phyloP scores from a whole-genome alignment of 2,329 filamentous ascomycete genomes.

The Drechslerella stenobrocha region DNA sequence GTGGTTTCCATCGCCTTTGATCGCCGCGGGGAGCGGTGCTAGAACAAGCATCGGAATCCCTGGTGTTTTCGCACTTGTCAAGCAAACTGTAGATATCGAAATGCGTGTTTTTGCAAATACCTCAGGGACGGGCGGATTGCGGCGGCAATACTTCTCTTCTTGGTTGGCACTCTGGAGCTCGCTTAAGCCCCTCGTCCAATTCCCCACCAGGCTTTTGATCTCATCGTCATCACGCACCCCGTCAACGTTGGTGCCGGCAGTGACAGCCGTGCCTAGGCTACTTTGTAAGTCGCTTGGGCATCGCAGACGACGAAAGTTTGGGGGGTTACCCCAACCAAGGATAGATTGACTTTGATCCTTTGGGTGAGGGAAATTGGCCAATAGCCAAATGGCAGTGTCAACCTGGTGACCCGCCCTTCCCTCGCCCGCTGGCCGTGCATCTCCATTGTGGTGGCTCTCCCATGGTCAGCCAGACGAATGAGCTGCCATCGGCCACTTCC shows the following conservation, averaged over 20 bases:
- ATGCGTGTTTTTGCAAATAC: neutral
- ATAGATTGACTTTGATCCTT: conserved; percentile 20
- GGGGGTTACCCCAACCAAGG: conserved; percentile 28
- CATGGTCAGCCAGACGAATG: conserved; percentile 22
- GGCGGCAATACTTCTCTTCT: neutral
- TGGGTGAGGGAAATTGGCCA: conserved; percentile 47
- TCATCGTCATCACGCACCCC: conserved; percentile 26
- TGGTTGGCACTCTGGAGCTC: conserved; percentile 24
- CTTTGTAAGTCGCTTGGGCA: conserved; percentile 46
- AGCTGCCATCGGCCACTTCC: conserved; percentile 22
- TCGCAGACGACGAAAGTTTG: conserved; percentile 36
- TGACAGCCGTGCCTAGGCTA: conserved; percentile 32
- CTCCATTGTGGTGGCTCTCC: conserved; percentile 35
- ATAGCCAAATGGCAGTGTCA: conserved; percentile 40
- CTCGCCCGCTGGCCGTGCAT: neutral
- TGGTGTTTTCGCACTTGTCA: neutral
- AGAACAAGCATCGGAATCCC: neutral
- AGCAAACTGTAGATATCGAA: neutral
- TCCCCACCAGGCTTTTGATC: conserved; percentile 39
- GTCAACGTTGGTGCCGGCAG: conserved; percentile 28
- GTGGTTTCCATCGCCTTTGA: neutral
- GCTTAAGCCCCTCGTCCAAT: conserved; percentile 22
- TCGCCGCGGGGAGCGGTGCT: neutral
- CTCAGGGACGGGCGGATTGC: conserved; percentile 23
- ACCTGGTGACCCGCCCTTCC: conserved; percentile 28